Evolutionary conservation across 345 rosid species (phyloP), one percentile per base, ranked within the genome.

Genomic region (Heritiera littoralis): DNA sequence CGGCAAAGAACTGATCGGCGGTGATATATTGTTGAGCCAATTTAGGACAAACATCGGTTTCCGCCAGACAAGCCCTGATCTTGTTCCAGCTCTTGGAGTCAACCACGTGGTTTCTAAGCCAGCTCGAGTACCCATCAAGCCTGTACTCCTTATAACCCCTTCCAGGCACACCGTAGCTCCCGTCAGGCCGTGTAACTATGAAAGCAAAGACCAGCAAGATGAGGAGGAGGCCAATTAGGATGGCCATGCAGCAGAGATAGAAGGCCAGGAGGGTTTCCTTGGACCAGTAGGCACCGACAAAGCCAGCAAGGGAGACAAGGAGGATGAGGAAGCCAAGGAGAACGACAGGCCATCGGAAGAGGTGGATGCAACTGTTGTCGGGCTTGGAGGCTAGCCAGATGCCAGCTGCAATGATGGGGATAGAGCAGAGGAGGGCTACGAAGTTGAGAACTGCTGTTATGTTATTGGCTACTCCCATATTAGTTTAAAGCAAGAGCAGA

Each of bases 391-490:
- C 94, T 1, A 95, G 86, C 98, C 98, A 93, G 80, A 92, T 89
- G 12, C 98, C 98, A 55, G 98, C 75, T 72, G 92, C 88, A 65
- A 94, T 92, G 63, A 95, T 91, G 15, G 97, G 98, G 84, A 95
- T 87, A 10, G 99, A 95, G 78, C 97, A 93, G 56, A 93, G 91
- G 51, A 95, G 69, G 73, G 97, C 98, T 45, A 92, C 80, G 83
- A 93, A 88, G 88, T 95, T 95, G 10, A 95, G 91, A 56, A 88
- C 71, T 73, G 99, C 92, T 38, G 98, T 95, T 81, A 93, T 79
- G 92, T 93, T 95, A 85, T 95, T 95, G 87, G 97, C 85, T 45
- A 89, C 84, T 78, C 88, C 99, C 99, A 95, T 95, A n/a, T 28
- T 49, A 23, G 58, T 58, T n/a, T 68, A 3, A 68, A 43, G 17